phyloP scores from a whole-genome alignment of 2,329 filamentous ascomycete species.

The Myrmaecium sp. region DNA sequence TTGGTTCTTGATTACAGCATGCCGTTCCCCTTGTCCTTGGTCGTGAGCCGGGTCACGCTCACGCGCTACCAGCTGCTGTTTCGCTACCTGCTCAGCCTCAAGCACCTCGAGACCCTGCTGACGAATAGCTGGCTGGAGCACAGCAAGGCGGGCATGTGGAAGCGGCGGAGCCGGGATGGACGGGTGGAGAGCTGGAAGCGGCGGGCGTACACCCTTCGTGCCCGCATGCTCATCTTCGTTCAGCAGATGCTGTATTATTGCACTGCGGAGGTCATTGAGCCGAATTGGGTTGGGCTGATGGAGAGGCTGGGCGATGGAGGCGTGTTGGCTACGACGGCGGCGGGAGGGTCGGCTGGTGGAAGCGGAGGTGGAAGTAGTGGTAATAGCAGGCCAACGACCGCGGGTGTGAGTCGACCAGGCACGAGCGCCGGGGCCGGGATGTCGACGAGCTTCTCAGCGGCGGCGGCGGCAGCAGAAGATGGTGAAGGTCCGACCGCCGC shows the following conservation, averaged over 20 bases:
- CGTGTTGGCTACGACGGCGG: conserved; percentile 30
- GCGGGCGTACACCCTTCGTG: conserved; percentile 75
- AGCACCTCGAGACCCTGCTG: conserved; percentile 75
- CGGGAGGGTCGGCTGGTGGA: too few species aligned
- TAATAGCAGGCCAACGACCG: too few species aligned
- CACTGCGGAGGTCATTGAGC: conserved; percentile 92
- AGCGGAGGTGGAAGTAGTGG: too few species aligned
- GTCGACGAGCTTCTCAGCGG: not conserved
- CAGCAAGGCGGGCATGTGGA: conserved; percentile 65
- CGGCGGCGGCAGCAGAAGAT: conserved; percentile 4
- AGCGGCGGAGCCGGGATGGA: conserved; percentile 55
- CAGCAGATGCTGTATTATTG: conserved; percentile 96
- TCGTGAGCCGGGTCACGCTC: conserved; percentile 92
- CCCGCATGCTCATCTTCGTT: conserved; percentile 91
- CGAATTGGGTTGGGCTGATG: conserved; percentile 93
- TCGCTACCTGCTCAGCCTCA: conserved; percentile 76
- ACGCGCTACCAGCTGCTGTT: conserved; percentile 93
- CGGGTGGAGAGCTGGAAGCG: conserved; percentile 84
- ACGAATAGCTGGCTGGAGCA: conserved; percentile 84
- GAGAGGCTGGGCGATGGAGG: conserved; percentile 50
- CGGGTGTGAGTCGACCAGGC: too few species aligned
- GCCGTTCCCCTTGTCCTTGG: conserved; percentile 85
- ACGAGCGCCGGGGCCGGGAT: conserved; percentile 12
- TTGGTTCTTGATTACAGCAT: conserved; percentile 88
- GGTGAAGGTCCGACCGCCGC: conserved; percentile 8